These are phyloP conservation scores for Penicillium italicum DNA, from an alignment of 2,329 filamentous ascomycete species.

Conservation along the genomic window DNA sequence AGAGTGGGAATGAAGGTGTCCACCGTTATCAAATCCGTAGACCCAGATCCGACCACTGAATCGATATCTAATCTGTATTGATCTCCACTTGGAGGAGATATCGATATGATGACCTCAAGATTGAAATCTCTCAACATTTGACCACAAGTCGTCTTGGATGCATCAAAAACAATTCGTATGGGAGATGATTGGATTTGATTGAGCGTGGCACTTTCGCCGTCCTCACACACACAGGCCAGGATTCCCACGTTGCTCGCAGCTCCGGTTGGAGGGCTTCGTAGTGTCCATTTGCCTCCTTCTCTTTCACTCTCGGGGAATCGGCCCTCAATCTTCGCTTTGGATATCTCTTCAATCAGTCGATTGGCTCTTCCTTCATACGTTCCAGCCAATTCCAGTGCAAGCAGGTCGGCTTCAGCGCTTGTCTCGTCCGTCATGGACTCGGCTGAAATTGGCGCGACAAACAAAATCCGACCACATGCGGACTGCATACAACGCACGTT, in stretches of 20 bases:
- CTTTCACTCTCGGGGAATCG: slow-evolving; percentile 80
- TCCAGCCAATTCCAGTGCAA: slow-evolving; percentile 69
- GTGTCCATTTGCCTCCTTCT: slow-evolving; percentile 74
- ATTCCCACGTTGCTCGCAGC: slow-evolving; percentile 54
- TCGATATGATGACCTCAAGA: slow-evolving; percentile 59
- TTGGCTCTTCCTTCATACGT: slow-evolving; percentile 72
- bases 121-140: slow-evolving; percentile 33
- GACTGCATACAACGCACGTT: slow-evolving; percentile 64
- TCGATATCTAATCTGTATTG: slow-evolving; percentile 56
- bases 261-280: slow-evolving; percentile 62
- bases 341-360: slow-evolving; percentile 78
- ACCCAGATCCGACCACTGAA: slow-evolving; percentile 67
- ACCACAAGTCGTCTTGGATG: slow-evolving; percentile 27
- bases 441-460: slow-evolving; percentile 32
- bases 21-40: slow-evolving; percentile 67
- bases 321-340: slow-evolving; percentile 80
- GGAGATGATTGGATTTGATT: slow-evolving; percentile 48
- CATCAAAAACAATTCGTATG: slow-evolving; percentile 39
- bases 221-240: slow-evolving; percentile 47
- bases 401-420: slow-evolving; percentile 44
- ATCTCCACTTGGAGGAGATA: slow-evolving; percentile 62
- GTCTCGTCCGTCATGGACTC: slow-evolving; percentile 17
- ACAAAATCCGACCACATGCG: slow-evolving; percentile 38
- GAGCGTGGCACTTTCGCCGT: slow-evolving; percentile 42
- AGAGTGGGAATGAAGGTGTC: slow-evolving; percentile 72